These are phyloP conservation scores for Metschnikowia borealis DNA, from an alignment of 805 yeast genomes.

Conservation along the genomic window DNA sequence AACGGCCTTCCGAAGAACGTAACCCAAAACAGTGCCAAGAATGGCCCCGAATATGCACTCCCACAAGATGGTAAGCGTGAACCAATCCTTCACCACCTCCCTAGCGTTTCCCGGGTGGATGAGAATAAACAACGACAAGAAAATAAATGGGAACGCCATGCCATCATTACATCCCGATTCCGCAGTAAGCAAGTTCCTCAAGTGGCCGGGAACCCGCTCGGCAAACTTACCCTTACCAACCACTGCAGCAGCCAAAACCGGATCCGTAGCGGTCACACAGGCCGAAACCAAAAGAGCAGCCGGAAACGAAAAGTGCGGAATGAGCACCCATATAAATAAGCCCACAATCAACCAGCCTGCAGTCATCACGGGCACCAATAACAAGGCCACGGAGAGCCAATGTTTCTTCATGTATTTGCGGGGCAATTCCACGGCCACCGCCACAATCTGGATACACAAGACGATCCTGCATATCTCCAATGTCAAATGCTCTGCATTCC, in stretches of 20 bases:
- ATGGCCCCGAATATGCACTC: conserved; percentile 79
- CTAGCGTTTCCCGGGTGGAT: conserved; percentile 61
- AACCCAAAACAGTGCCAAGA: conserved; percentile 72
- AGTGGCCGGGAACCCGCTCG: conserved; percentile 86
- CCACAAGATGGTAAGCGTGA: conserved; percentile 68
- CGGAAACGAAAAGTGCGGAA: conserved; percentile 68
- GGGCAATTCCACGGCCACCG: conserved; percentile 92
- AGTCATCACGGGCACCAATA: conserved; percentile 85
- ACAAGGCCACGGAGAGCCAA: conserved; percentile 69
- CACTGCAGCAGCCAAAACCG: conserved; percentile 91
- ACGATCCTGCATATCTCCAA: conserved; percentile 80
- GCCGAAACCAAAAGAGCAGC: conserved; percentile 75
- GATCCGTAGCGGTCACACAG: conserved; percentile 93
- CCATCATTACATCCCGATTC: conserved; percentile 94
- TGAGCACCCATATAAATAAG: conserved; percentile 69
- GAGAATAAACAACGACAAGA: conserved; percentile 64
- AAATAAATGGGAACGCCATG: conserved; percentile 89
- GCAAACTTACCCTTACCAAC: conserved; percentile 94
- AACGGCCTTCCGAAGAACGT: conserved; percentile 62
- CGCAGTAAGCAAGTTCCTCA: conserved; percentile 76
- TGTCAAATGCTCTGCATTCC: conserved; percentile 76
- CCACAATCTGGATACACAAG: conserved; percentile 83
- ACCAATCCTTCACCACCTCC: conserved; percentile 76
- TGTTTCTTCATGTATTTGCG: conserved; percentile 82
- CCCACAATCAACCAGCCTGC: conserved; percentile 85